These are phyloP conservation scores for Lotus japonicus DNA, from an alignment of 306 rosid genomes.

Conservation along the genomic window DNA sequence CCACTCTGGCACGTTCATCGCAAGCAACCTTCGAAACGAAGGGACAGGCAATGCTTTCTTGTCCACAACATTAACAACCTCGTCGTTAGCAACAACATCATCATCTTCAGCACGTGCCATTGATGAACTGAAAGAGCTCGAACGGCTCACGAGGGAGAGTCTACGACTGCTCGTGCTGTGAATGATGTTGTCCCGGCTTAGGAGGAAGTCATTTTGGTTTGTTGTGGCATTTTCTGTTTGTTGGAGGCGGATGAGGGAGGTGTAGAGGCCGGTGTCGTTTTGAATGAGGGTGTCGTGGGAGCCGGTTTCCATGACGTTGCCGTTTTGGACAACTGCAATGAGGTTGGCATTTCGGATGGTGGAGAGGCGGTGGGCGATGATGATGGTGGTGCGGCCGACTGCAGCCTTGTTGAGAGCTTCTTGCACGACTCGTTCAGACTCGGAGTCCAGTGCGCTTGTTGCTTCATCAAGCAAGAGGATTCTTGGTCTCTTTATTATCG, in stretches of 20 bases:
- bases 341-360: constrained; percentile 63
- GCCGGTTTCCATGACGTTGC: constrained; percentile 59
- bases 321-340: constrained; percentile 66
- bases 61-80: not conserved
- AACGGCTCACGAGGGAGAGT: constrained; percentile 33
- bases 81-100: not conserved
- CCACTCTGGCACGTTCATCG: constrained; percentile 77
- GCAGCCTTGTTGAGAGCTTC: constrained; percentile 76
- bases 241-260: constrained; percentile 63
- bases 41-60: constrained; percentile 34
- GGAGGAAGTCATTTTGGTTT: constrained; percentile 17
- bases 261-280: constrained; percentile 42
- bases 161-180: constrained; percentile 40
- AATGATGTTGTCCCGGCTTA: constrained; percentile 11
- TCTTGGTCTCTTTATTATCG: constrained; percentile 61
- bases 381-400: constrained; percentile 72
- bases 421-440: constrained; percentile 80
- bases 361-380: constrained; percentile 83
- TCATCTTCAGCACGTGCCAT: constrained; percentile 11
- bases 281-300: constrained; percentile 52
- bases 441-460: constrained; percentile 82
- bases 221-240: constrained; percentile 35
- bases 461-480: constrained; percentile 83
- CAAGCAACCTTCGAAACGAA: constrained; percentile 61
- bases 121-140: constrained; percentile 51